phyloP scores from a whole-genome alignment of 768 basidiomycete species.

The Auriscalpium vulgare region DNA sequence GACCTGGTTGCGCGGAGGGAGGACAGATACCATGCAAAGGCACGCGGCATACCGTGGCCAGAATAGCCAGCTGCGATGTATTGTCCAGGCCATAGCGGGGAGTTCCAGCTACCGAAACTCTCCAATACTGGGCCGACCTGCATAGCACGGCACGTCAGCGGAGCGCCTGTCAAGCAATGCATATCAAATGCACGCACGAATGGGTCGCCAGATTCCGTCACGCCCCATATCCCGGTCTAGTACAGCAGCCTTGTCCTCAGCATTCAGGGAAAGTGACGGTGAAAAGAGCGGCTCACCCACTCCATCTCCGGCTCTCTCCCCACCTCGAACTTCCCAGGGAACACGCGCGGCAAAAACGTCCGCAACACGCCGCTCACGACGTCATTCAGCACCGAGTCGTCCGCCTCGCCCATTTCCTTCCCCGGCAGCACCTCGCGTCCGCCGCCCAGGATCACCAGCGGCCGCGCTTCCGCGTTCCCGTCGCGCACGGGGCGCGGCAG shows the following conservation, averaged over 20 bases:
- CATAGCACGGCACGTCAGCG: neutral
- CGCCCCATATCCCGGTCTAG: constrained; percentile 83
- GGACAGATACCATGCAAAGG: constrained; percentile 50
- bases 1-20: neutral
- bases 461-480: constrained; percentile 26
- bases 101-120: constrained; percentile 2
- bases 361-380: constrained; percentile 42
- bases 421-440: constrained; percentile 36
- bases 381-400: constrained; percentile 49
- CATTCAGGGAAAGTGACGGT: neutral
- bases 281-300: constrained; percentile 47
- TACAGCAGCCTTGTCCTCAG: neutral
- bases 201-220: constrained; percentile 51
- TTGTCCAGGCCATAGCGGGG: constrained; percentile 39
- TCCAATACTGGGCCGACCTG: constrained; percentile 59
- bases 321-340: constrained; percentile 43
- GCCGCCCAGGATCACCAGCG: constrained; percentile 70
- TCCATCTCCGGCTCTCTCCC: constrained; percentile 61
- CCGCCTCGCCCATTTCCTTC: constrained; percentile 44
- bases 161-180: neutral
- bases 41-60: constrained; percentile 78
- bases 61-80: constrained; percentile 67
- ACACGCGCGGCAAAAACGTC: constrained; percentile 51
- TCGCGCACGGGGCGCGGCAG: constrained; percentile 54
- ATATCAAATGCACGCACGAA: constrained; percentile 41